These are phyloP conservation scores for Alternaria triticina DNA, from an alignment of 2,329 filamentous ascomycete species.

Conservation along the genomic window DNA sequence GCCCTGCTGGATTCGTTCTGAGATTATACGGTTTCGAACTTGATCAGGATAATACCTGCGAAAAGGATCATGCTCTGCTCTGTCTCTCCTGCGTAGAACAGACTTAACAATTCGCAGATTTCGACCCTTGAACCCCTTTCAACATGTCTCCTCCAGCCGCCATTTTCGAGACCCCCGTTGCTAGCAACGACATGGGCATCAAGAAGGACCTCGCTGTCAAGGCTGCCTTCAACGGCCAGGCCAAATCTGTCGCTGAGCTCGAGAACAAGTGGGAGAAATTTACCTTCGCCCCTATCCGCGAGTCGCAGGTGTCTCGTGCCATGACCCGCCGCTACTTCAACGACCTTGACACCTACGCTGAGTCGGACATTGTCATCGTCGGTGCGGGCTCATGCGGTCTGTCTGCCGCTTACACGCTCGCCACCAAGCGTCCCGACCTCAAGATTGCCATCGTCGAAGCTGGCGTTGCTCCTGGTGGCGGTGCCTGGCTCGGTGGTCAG, in stretches of 20 bases:
- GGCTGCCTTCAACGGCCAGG: slow-evolving; percentile 53
- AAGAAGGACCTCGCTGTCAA: slow-evolving; percentile 57
- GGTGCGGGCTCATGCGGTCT: slow-evolving; percentile 89
- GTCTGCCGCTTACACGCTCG: slow-evolving; percentile 82
- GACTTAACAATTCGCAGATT: slow-evolving; percentile 42
- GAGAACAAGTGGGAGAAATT: slow-evolving; percentile 82
- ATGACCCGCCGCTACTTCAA: slow-evolving; percentile 94
- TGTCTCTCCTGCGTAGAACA: slow-evolving; percentile 42
- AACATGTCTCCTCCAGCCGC: slow-evolving; percentile 81
- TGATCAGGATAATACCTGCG: slow-evolving; percentile 99
- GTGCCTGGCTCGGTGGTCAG: slow-evolving; percentile 92
- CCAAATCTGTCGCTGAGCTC: slow-evolving; percentile 68
- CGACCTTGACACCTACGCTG: slow-evolving; percentile 86
- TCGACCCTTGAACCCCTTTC: slow-evolving; percentile 33
- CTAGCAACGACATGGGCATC: slow-evolving; percentile 25
- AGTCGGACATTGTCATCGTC: slow-evolving; percentile 92
- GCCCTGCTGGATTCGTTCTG: slow-evolving; percentile 60
- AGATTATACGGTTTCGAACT: slow-evolving; percentile 93
- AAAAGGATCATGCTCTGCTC: slow-evolving; percentile 92
- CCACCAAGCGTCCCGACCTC: slow-evolving; percentile 82
- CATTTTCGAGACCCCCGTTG: slow-evolving; percentile 56
- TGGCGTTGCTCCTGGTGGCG: slow-evolving; percentile 81
- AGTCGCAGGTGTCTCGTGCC: slow-evolving; percentile 89
- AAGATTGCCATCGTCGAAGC: slow-evolving; percentile 93
- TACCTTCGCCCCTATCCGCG: slow-evolving; percentile 83